Base-by-base conservation (phyloP, 805 yeast genomes). In the Candida coquimbonensis region DNA sequence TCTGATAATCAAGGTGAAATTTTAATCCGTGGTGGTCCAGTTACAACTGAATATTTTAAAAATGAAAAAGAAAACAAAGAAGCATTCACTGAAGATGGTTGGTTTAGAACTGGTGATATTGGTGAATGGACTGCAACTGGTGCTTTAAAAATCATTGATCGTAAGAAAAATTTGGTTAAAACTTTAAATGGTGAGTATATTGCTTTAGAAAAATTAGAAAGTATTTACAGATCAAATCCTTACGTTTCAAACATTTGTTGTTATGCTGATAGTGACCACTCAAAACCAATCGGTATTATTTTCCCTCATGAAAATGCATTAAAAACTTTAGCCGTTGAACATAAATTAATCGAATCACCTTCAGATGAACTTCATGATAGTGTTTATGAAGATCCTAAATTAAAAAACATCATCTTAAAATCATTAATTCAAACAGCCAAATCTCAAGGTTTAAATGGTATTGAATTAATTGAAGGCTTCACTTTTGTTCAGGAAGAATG, bases 91-190 rank as follows among this genome's bases (percentile, higher is more conserved):
- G 74, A 80, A 44, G 85, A 83, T 49, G 90, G 86, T 56, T 93
- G 97, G 97, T 93, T 93, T 73, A 76, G 73, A 63, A 93, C 98
- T 32, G 99, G 99, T 66, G 99, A 93, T 66, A 88, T 93, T 66
- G 96, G 91, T 62, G 89, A 87, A 72, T 88, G 96, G 95, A 76
- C 90, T 38, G 49, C 79, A 26, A 75, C 73, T 53, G 98, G 98
- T 53, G 82, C 80, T 47, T 73, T 93, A 61, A 80, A 76, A 62
- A 73, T 93, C 50, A 86, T 93, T 64, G 99, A 93, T 70, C 85
- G 99, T 64, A 87, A 80, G 74, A 93, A 93, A 81, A 93, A 93
- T 66, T 75, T 93, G 67, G 95, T 93, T 57, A 93, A 93, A 76
- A 93, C 99, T 17, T 74, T 78, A 59, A 91, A 93, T 64, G 99